These are phyloP conservation scores for Neurospora sublineolata DNA, from an alignment of 495 filamentous ascomycete genomes.

Conservation along the genomic window DNA sequence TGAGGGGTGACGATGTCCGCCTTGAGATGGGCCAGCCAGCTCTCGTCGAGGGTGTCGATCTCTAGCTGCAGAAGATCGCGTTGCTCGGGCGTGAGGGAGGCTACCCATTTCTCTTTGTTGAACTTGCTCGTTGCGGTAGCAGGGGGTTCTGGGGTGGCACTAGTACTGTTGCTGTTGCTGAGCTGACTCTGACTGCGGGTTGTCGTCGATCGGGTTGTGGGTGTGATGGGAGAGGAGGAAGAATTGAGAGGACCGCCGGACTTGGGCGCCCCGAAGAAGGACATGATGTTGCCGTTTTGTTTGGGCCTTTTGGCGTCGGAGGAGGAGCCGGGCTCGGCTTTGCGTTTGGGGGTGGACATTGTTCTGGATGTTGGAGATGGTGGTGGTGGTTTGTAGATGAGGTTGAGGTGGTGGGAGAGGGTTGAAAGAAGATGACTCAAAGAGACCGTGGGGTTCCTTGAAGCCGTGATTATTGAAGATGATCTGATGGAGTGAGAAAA, in stretches of 20 bases:
- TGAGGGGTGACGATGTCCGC: conserved; percentile 65
- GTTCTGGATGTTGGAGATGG: not conserved
- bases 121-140: conserved; percentile 44
- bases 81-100: conserved; percentile 67
- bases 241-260: not conserved
- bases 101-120: conserved; percentile 80
- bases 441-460: not conserved
- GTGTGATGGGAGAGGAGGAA: not conserved
- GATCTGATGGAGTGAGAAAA: not conserved
- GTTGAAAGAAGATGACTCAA: not conserved
- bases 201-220: not conserved
- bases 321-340: conserved; percentile 39
- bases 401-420: not conserved
- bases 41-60: conserved; percentile 81
- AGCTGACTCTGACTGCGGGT: conserved; percentile 3
- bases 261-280: conserved; percentile 42
- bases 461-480: not conserved
- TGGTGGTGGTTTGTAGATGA: not conserved
- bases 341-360: conserved; percentile 55
- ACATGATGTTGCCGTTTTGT: conserved; percentile 38
- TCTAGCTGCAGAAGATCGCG: conserved; percentile 72
- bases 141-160: conserved; percentile 9
- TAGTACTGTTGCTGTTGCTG: conserved; percentile 14
- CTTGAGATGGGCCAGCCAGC: conserved; percentile 78
- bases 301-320: conserved; percentile 62